A percentile compares a stretch with the other conserved stretches of the same genome.
phyloP scores from a whole-genome alignment of 257 asterid species.

The Thymus quinquecostatus region DNA sequence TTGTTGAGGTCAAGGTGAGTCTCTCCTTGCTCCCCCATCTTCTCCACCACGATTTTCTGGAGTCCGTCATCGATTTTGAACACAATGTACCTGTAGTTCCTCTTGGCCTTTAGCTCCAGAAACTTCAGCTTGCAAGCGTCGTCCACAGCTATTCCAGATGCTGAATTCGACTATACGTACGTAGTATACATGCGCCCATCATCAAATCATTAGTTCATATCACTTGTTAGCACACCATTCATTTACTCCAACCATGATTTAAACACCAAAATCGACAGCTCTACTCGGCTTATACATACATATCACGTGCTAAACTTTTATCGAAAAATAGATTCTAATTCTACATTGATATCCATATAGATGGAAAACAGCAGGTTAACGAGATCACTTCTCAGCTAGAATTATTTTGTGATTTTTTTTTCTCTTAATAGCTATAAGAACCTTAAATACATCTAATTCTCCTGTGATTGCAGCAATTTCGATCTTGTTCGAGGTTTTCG shows the following conservation, averaged over 20 bases:
- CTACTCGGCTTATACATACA: not conserved
- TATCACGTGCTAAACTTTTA: not conserved
- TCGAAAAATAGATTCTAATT: not conserved
- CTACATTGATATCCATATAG: not conserved
- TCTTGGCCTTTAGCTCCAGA: conserved; percentile 52
- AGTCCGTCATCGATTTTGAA: conserved; percentile 43
- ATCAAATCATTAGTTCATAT: not conserved
- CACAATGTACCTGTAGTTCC: conserved; percentile 43
- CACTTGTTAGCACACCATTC: not conserved
- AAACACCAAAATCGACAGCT: not conserved
- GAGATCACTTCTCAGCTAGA: not conserved
- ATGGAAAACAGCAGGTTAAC: not conserved
- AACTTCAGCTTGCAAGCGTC: conserved; percentile 55
- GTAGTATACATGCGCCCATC: not conserved
- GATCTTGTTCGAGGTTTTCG: not conserved
- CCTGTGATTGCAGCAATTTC: not conserved
- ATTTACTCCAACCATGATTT: not conserved
- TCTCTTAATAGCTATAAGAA: not conserved
- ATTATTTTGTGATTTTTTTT: not conserved
- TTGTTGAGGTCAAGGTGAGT: conserved; percentile 36
- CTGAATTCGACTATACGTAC: conserved; percentile 42
- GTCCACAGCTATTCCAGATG: conserved; percentile 50
- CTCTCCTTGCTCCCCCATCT: conserved; percentile 40
- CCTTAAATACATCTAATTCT: not conserved
- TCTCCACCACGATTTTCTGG: conserved; percentile 48